These are phyloP conservation scores for Ophiostoma ulmi DNA, from an alignment of 2,329 filamentous ascomycete species.

Conservation along the genomic window DNA sequence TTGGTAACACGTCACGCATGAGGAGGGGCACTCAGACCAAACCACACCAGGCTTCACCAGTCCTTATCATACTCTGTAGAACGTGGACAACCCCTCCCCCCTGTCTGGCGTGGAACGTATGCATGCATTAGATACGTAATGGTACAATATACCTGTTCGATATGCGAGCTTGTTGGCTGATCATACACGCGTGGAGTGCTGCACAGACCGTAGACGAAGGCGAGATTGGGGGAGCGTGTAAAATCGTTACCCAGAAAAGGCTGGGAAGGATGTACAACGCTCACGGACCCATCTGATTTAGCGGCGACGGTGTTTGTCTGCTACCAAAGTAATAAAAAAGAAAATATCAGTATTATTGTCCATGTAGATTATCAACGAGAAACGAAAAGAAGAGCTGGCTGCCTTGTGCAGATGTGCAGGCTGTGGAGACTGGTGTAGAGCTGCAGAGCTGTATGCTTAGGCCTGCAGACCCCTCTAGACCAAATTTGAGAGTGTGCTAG, in stretches of 20 bases:
- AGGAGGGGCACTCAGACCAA: neutral
- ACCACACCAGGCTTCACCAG: neutral
- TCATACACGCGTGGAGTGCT: neutral
- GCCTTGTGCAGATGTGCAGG: neutral
- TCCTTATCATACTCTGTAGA: neutral
- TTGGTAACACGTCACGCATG: constrained; percentile 11
- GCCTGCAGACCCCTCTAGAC: neutral
- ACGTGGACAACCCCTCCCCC: neutral
- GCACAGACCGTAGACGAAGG: neutral
- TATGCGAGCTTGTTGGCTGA: neutral
- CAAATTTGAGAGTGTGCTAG: constrained; percentile 25
- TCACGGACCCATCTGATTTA: constrained; percentile 20
- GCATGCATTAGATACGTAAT: constrained; percentile 1
- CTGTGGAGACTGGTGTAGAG: neutral
- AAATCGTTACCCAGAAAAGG: neutral
- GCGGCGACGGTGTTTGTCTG: constrained; percentile 40
- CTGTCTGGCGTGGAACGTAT: constrained; percentile 2
- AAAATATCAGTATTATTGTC: neutral
- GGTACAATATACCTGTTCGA: neutral
- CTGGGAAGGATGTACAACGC: neutral
- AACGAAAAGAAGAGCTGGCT: neutral
- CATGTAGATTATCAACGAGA: constrained; percentile 13
- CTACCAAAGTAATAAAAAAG: constrained; percentile 26
- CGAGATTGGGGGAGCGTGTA: neutral
- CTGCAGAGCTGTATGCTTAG: too few species aligned